Conservation (phyloP, 345 rosid species). For the Heritiera littoralis region DNA sequence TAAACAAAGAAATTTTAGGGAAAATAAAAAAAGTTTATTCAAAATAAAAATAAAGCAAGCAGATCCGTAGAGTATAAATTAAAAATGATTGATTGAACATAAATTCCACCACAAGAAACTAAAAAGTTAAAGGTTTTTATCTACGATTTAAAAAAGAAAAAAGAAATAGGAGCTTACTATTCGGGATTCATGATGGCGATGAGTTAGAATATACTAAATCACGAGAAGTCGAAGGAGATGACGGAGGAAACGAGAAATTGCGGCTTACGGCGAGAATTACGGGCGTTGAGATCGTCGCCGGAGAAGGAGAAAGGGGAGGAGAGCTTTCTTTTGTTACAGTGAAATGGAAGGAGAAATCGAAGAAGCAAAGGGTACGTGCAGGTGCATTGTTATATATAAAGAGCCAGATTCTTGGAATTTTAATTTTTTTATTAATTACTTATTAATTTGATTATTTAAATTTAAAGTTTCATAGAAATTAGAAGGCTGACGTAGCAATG, state of each 20-base stretch:
- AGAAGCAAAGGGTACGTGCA: background rate
- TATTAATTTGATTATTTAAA: no score
- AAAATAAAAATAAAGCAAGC: background rate
- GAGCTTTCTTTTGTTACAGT: background rate
- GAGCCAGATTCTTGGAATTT: conserved; percentile 26
- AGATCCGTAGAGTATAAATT: conserved; percentile 5
- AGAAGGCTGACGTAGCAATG: conserved; percentile 29
- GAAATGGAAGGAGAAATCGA: conserved; percentile 15
- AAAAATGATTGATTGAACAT: background rate
- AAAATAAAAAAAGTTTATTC: background rate
- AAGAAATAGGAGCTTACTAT: conserved; percentile 54
- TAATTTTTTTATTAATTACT: background rate
- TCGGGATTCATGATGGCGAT: conserved; percentile 79
- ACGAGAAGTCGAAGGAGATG: conserved; percentile 7
- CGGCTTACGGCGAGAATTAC: conserved; percentile 27
- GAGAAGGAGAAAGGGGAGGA: conserved; percentile 22
- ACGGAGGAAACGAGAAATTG: background rate
- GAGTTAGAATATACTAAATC: conserved; percentile 21
- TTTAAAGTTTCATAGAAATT: background rate
- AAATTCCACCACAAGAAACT: background rate
- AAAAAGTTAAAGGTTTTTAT: background rate
- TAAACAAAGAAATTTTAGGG: background rate
- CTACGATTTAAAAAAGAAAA: background rate
- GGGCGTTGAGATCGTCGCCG: conserved; percentile 36
- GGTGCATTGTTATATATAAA: background rate